Percentiles rank a stretch among this genome's conserved stretches.
phyloP scores from a whole-genome alignment of 1,139 yeast species.

The Hansenula lynferdii region DNA sequence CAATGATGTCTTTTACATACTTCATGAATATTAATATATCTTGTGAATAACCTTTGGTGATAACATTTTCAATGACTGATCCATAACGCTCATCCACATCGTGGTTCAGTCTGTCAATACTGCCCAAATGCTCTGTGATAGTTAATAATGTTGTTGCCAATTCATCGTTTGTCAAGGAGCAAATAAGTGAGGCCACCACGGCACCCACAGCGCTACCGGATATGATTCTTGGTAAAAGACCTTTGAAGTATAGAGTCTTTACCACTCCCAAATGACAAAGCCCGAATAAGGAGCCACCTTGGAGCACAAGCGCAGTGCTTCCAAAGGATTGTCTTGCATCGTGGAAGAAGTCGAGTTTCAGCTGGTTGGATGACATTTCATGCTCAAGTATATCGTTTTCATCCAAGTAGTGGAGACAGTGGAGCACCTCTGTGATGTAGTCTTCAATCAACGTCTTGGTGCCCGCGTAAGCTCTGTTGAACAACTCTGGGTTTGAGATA shows the following conservation, averaged over 20 bases:
- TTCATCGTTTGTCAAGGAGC: slow-evolving; percentile 58
- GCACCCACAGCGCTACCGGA: slow-evolving; percentile 98
- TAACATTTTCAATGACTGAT: slow-evolving; percentile 61
- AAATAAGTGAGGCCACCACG: slow-evolving; percentile 80
- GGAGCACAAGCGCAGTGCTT: slow-evolving; percentile 80
- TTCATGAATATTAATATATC: slow-evolving; percentile 76
- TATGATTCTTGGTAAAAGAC: slow-evolving; percentile 75
- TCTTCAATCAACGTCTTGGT: slow-evolving; percentile 87
- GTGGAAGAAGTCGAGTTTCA: slow-evolving; percentile 79
- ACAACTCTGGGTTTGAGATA: slow-evolving; percentile 72
- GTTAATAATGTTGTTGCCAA: slow-evolving; percentile 24
- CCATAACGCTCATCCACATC: slow-evolving; percentile 65
- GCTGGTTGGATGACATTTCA: slow-evolving; percentile 27
- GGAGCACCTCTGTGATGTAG: slow-evolving; percentile 70
- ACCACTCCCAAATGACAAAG: slow-evolving; percentile 91
- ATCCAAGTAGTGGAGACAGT: slow-evolving; percentile 54
- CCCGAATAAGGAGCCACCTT: slow-evolving; percentile 94
- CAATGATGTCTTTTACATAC: slow-evolving; percentile 73
- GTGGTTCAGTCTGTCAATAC: slow-evolving; percentile 38
- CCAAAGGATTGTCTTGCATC: slow-evolving; percentile 91
- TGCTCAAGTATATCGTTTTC: slow-evolving; percentile 14
- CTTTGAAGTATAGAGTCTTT: slow-evolving; percentile 67
- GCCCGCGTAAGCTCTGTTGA: slow-evolving; percentile 80
- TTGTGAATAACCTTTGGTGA: slow-evolving; percentile 76
- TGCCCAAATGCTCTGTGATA: slow-evolving; percentile 27